Conservation (phyloP, 2,329 filamentous ascomycete genomes). For the Colletotrichum godetiae region DNA sequence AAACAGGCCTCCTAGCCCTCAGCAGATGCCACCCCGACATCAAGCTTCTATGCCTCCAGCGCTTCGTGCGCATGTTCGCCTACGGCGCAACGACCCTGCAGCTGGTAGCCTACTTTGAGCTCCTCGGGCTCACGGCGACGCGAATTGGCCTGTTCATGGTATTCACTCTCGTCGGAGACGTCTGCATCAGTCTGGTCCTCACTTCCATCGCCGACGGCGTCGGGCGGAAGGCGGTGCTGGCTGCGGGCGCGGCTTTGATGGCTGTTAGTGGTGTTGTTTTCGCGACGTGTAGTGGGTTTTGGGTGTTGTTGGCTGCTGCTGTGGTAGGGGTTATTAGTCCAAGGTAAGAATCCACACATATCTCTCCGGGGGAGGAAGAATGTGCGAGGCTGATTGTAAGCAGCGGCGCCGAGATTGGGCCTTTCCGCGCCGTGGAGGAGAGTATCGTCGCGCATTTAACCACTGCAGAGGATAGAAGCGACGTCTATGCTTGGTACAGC, state of each 20-base stretch:
- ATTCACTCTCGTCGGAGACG: background rate
- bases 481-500: background rate
- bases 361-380: background rate
- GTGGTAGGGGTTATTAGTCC: background rate
- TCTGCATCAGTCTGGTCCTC: background rate
- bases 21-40: background rate
- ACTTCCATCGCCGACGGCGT: background rate
- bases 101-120: background rate
- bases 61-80: background rate
- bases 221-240: background rate
- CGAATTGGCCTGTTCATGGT: background rate
- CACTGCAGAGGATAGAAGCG: background rate
- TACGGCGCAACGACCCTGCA: background rate
- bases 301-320: background rate
- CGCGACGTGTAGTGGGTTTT: background rate
- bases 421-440: background rate
- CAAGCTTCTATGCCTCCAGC: background rate
- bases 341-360: background rate
- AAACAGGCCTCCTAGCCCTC: background rate
- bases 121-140: background rate
- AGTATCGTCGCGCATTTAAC: background rate
- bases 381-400: background rate
- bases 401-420: background rate
- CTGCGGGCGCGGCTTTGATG: background rate
- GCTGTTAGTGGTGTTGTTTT: background rate